Conservation (phyloP, 2,329 filamentous ascomycete genomes). For the Ceratocystis colombiana region DNA sequence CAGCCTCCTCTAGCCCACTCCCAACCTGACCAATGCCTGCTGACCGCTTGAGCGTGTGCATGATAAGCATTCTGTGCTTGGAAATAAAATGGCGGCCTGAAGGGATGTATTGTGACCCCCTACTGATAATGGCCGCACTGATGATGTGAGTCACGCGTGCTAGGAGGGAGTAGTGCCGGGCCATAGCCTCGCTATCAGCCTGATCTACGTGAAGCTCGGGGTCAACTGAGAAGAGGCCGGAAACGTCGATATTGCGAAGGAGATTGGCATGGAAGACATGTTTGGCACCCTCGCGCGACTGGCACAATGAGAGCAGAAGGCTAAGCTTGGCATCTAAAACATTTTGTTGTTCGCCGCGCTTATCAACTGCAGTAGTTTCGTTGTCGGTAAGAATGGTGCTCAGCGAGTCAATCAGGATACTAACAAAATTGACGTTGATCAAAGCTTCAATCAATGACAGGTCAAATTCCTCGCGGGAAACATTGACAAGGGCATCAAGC, state of each 20-base stretch:
- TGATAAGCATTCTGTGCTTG: constrained; percentile 72
- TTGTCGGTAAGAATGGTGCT: constrained; percentile 63
- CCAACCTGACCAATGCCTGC: constrained; percentile 55
- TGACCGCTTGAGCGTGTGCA: constrained; percentile 81
- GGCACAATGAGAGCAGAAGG: constrained; percentile 72
- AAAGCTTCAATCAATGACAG: constrained; percentile 68
- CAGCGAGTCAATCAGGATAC: constrained; percentile 79
- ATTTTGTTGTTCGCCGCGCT: constrained; percentile 38
- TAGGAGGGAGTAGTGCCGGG: constrained; percentile 75
- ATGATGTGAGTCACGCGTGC: constrained; percentile 72
- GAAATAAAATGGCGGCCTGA: constrained; percentile 71
- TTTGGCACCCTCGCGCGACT: constrained; percentile 73
- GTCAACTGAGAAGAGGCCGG: constrained; percentile 78
- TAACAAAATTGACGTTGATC: constrained; percentile 79
- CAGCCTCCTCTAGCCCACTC: constrained; percentile 46
- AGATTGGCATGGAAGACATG: constrained; percentile 83
- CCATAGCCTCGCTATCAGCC: constrained; percentile 58
- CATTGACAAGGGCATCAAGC: constrained; percentile 64
- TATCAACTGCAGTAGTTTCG: constrained; percentile 31
- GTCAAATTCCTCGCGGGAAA: constrained; percentile 63
- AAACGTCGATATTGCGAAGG: constrained; percentile 69
- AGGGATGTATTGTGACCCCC: constrained; percentile 71
- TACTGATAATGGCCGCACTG: constrained; percentile 67
- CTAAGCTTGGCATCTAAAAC: constrained; percentile 64
- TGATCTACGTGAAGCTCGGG: constrained; percentile 75